These are phyloP conservation scores for Ophidiomyces ophidiicola DNA, from an alignment of 2,329 filamentous ascomycete genomes.

Conservation along the genomic window DNA sequence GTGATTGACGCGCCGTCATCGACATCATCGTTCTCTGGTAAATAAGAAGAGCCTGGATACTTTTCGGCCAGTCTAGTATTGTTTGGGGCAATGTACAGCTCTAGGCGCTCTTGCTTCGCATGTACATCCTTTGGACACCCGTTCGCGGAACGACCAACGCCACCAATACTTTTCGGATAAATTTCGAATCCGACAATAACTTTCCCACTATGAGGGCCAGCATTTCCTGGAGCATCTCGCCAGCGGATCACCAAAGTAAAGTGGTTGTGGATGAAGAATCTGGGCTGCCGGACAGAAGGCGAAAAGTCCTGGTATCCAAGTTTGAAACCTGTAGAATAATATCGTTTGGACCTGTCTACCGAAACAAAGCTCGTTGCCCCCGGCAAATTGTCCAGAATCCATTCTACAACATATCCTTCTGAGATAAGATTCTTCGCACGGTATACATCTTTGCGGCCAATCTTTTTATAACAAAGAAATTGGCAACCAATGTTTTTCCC, in stretches of 20 bases:
- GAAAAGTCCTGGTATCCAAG: conserved; percentile 63
- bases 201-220: conserved; percentile 58
- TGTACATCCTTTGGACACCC: conserved; percentile 59
- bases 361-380: conserved; percentile 82
- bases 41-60: conserved; percentile 49
- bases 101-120: conserved; percentile 48
- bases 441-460: conserved; percentile 53
- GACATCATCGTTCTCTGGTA: conserved; percentile 45
- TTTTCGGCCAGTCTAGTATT: conserved; percentile 43
- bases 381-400: conserved; percentile 86
- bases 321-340: conserved; percentile 85
- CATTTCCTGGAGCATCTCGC: conserved; percentile 55
- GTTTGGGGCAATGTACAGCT: conserved; percentile 56
- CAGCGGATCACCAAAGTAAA: conserved; percentile 74
- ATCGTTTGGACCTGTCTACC: conserved; percentile 70
- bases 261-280: conserved; percentile 76
- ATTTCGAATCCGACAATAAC: conserved; percentile 83
- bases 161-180: conserved; percentile 70
- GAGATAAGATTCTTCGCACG: conserved; percentile 60
- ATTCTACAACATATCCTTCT: conserved; percentile 76
- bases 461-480: conserved; percentile 57
- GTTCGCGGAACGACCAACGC: conserved; percentile 46
- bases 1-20: conserved; percentile 55
- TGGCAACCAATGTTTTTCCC: conserved; percentile 60
- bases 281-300: conserved; percentile 45